Conservation (phyloP, 768 basidiomycete genomes). For the Mycena latifolia region DNA sequence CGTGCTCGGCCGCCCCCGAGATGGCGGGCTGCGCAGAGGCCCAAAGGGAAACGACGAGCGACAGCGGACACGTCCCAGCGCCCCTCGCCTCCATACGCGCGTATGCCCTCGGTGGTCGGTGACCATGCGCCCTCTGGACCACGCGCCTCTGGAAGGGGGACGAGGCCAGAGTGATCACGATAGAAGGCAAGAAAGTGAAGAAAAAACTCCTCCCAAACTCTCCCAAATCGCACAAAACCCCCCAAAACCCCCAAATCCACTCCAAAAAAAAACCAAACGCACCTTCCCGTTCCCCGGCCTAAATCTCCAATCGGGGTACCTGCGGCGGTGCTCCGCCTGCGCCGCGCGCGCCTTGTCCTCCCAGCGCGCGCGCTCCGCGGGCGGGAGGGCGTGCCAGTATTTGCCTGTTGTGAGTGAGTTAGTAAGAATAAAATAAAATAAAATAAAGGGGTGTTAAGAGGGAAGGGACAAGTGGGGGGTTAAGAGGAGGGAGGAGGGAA, state of each 20-base stretch:
- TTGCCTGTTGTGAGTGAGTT: constrained; percentile 61
- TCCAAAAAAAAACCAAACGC: not conserved
- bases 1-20: too few relatives aligned
- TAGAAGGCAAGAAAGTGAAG: not conserved
- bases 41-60: too few relatives aligned
- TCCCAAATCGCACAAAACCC: not conserved
- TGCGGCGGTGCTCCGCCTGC: constrained; percentile 77
- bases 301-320: constrained; percentile 89
- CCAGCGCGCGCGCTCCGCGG: constrained; percentile 78
- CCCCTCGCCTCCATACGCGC: too few relatives aligned
- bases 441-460: not conserved
- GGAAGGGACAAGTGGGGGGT: not conserved
- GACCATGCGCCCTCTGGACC: too few relatives aligned
- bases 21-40: too few relatives aligned
- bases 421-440: not conserved
- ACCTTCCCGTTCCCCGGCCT: constrained; percentile 60
- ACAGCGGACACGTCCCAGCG: too few relatives aligned
- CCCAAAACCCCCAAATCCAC: not conserved
- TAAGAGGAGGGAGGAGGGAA: not conserved
- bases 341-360: constrained; percentile 80
- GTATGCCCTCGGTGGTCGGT: too few relatives aligned
- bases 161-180: too few relatives aligned
- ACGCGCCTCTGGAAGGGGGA: too few relatives aligned
- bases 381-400: constrained; percentile 80
- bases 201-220: too few relatives aligned